A percentile compares a stretch with the other conserved stretches of the same genome.
phyloP scores from a whole-genome alignment of 2,329 filamentous ascomycete species.

The Cladosporium cucumerinum region DNA sequence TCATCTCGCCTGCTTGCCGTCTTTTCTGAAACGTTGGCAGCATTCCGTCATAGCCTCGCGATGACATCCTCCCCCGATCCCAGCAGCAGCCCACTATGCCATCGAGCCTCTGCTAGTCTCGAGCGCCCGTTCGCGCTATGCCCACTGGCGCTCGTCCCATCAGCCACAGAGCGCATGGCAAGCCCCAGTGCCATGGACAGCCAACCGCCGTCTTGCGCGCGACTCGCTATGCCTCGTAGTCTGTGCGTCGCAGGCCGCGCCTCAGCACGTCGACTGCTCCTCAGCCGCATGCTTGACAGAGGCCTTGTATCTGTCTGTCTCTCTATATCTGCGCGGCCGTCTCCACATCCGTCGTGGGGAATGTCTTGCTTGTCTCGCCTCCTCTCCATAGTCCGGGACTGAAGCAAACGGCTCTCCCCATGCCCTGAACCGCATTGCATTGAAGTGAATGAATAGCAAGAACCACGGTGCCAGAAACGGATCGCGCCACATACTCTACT shows the following conservation, averaged over 20 bases:
- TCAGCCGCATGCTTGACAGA: slow-evolving; percentile 14
- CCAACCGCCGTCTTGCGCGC: not conserved
- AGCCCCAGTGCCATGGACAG: slow-evolving; percentile 1
- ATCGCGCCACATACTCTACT: not conserved
- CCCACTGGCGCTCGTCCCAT: not conserved
- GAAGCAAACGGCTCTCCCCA: not conserved
- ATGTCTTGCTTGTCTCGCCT: not conserved
- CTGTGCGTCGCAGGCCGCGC: slow-evolving; percentile 1
- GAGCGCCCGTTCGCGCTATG: slow-evolving; percentile 8
- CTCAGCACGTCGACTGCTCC: slow-evolving; percentile 10
- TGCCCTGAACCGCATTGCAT: not conserved
- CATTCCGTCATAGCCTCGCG: slow-evolving; percentile 11
- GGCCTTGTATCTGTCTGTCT: not conserved
- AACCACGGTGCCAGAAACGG: slow-evolving; percentile 3
- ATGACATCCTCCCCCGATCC: slow-evolving; percentile 10
- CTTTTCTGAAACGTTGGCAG: slow-evolving; percentile 9
- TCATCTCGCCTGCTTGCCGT: not conserved
- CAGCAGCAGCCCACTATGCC: not conserved
- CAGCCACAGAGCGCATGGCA: slow-evolving; percentile 12
- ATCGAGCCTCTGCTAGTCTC: not conserved
- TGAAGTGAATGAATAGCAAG: not conserved
- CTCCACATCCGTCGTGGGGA: slow-evolving; percentile 1
- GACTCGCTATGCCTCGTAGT: not conserved
- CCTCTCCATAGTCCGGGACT: not conserved
- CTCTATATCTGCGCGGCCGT: not conserved